Percentiles rank a stretch among this genome's conserved stretches.
These are phyloP conservation scores for Microcos paniculata DNA, from an alignment of 345 rosid genomes.

Conservation along the genomic window DNA sequence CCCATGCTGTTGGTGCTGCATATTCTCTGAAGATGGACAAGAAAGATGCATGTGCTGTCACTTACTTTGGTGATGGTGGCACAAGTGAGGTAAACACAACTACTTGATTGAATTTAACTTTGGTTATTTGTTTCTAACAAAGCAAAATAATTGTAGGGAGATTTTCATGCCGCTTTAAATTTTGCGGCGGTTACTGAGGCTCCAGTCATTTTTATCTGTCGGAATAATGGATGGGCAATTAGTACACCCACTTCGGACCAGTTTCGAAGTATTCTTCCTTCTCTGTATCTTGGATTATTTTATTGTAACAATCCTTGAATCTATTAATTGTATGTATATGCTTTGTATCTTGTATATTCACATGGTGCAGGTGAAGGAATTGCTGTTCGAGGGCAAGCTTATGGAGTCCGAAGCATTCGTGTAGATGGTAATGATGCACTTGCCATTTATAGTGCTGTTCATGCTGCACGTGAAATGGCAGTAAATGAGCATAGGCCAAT, in stretches of 20 bases:
- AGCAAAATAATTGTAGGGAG: slow-evolving; percentile 37
- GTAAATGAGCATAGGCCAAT: slow-evolving; percentile 68
- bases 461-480: slow-evolving; percentile 75
- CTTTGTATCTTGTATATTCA: background rate
- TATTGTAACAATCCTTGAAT: background rate
- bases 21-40: slow-evolving; percentile 56
- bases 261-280: slow-evolving; percentile 57
- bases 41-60: slow-evolving; percentile 4
- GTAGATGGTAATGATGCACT: slow-evolving; percentile 94
- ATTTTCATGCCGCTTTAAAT: slow-evolving; percentile 61
- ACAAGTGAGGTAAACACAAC: slow-evolving; percentile 47
- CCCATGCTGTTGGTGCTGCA: slow-evolving; percentile 58
- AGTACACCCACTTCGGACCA: slow-evolving; percentile 73
- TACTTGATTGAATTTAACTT: slow-evolving; percentile 30
- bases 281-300: background rate
- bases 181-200: slow-evolving; percentile 64
- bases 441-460: slow-evolving; percentile 79
- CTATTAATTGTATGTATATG: background rate
- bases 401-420: slow-evolving; percentile 80
- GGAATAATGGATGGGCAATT: slow-evolving; percentile 92
- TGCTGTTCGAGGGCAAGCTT: slow-evolving; percentile 81
- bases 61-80: slow-evolving; percentile 51
- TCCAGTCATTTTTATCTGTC: slow-evolving; percentile 68
- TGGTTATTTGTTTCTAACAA: slow-evolving; percentile 37
- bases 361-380: slow-evolving; percentile 68